Evolutionary conservation across 1,284 basidiomycete species (phyloP), one percentile per base, ranked within the genome.

Genomic region (Pseudozyma thailandica): DNA sequence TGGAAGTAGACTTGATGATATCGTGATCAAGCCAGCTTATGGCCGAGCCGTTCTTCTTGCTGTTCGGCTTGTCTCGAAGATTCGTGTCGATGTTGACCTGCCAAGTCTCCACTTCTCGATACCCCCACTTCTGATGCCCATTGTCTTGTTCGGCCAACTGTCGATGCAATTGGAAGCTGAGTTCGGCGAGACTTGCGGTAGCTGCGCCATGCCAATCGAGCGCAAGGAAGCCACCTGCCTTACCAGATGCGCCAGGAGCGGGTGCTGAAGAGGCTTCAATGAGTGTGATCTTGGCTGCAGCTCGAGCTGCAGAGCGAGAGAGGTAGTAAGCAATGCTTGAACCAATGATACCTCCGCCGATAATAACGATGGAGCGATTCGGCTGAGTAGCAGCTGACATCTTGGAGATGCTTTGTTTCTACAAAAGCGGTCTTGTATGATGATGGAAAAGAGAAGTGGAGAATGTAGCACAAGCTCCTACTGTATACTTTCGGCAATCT

Each of bases 141-240:
- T 63, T 64, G 81, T 91, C 89, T 74, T 90, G 86, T 50, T 89
- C 84, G 1, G 93, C 91, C 9, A 97, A 87, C 42, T 88, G 86
- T 65, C 89, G 86, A 81, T 96, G 93, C 72, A 96, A 89, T 7
- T 85, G 79, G 81, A 91, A 96, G 6, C 92, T 93, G 43, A 94
- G 86, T 39, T 87, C 85, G 6, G 90, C 90, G 18, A 95, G 85
- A 35, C 86, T 85, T 37, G 82, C 54, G 2, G 83, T 84, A 2
- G 72, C 56, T 12, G 77, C 56, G 44, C 72, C 82, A 38, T 89
- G 88, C 89, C 89, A 90, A 78, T 93, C 90, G 54, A 88, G 87
- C 0, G 94, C 93, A 21, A 97, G 87, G n/a, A 97, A 89, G 0
- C 94, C 94, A 2, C 93, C 94, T 0, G 92, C 91, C 81, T 95